Evolutionary conservation across 768 basidiomycete genomes (phyloP).

Genomic region (Nidularia pulvinata): DNA sequence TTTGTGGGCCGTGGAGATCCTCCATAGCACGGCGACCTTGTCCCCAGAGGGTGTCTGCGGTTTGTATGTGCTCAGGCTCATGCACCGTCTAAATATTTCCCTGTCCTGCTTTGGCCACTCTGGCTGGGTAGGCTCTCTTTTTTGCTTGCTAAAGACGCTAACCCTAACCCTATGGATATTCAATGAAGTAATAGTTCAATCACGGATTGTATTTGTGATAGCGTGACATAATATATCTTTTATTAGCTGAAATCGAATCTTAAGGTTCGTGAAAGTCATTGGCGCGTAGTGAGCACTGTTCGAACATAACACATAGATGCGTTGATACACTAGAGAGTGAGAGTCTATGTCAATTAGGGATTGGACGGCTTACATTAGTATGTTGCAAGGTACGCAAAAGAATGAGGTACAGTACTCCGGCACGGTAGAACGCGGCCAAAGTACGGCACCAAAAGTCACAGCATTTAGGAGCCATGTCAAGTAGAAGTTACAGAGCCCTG

Average conservation of each 20-base stretch:
- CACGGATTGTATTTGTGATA: not conserved
- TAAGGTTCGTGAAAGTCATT: too few species aligned
- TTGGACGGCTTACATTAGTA: too few species aligned
- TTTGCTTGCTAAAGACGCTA: constrained; percentile 21
- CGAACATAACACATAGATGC: not conserved
- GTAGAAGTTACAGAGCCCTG: not conserved
- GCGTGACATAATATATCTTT: not conserved
- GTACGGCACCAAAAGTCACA: too few species aligned
- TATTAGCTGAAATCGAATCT: not conserved
- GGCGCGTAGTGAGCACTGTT: not conserved
- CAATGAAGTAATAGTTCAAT: not conserved
- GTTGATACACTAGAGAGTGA: too few species aligned
- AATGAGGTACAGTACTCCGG: too few species aligned
- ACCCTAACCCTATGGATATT: constrained; percentile 40
- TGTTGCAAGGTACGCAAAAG: too few species aligned
- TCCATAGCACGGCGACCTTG: constrained; percentile 64
- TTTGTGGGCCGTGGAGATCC: constrained; percentile 44
- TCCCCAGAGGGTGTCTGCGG: constrained; percentile 47
- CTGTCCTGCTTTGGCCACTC: constrained; percentile 64
- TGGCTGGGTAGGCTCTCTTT: constrained; percentile 46
- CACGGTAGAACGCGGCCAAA: too few species aligned
- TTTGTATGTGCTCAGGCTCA: constrained; percentile 70
- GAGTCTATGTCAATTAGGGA: too few species aligned
- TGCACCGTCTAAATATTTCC: constrained; percentile 80
- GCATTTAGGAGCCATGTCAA: too few species aligned